phyloP scores from a whole-genome alignment of 78 protist species.

The Cavenderia fasciculata region DNA sequence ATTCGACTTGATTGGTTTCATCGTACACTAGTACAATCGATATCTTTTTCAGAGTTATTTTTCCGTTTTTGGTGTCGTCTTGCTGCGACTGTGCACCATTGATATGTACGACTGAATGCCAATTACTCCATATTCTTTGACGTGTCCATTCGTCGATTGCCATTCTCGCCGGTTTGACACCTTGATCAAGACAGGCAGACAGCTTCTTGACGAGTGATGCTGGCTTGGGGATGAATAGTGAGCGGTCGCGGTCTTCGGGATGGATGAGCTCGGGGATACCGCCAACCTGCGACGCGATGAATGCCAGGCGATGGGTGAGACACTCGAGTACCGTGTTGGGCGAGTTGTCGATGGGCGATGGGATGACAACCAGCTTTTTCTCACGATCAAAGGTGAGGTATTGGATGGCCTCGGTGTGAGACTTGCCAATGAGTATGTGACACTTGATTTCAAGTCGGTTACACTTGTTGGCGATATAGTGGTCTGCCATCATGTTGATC shows the following conservation, averaged over 20 bases:
- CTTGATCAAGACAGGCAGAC: background rate
- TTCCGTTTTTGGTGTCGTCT: no score
- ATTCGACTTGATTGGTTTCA: background rate
- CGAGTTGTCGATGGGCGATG: slow-evolving; percentile 70
- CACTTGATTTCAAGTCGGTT: background rate
- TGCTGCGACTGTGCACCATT: no score
- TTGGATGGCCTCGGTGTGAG: slow-evolving; percentile 45
- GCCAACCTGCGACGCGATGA: slow-evolving; percentile 52
- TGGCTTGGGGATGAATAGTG: slow-evolving; percentile 26
- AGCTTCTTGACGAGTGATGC: background rate
- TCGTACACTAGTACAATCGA: background rate
- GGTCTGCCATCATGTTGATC: slow-evolving; percentile 33
- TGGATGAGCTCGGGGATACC: slow-evolving; percentile 67
- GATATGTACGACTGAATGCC: slow-evolving; percentile 30
- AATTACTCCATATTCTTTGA: slow-evolving; percentile 56
- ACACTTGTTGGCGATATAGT: slow-evolving; percentile 1
- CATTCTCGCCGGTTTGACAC: slow-evolving; percentile 40
- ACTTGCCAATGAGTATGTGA: slow-evolving; percentile 6
- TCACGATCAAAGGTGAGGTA: slow-evolving; percentile 5
- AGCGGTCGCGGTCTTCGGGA: slow-evolving; percentile 14
- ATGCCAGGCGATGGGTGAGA: slow-evolving; percentile 28
- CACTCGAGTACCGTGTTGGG: slow-evolving; percentile 72
- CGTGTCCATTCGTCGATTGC: slow-evolving; percentile 41
- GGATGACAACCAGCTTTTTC: slow-evolving; percentile 23
- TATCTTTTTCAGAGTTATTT: background rate